Evolutionary conservation across 2,329 filamentous ascomycete genomes (phyloP).

Genomic region (Chaetomium strumarium): DNA sequence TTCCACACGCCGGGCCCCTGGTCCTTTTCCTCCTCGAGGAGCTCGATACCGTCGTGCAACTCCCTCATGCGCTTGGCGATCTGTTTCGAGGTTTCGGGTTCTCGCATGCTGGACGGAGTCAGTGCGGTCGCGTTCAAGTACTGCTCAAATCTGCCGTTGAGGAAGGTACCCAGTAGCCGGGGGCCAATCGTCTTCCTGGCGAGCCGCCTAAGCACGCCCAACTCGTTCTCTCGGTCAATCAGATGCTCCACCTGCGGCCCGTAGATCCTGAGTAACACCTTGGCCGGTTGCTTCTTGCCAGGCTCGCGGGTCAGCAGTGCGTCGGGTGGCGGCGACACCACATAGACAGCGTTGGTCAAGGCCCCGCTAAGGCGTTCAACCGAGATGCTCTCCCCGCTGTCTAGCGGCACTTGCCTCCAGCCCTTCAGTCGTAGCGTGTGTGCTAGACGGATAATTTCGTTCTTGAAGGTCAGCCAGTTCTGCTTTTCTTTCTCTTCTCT

Average conservation of each 20-base stretch:
- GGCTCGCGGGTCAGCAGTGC: slow-evolving; percentile 38
- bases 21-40: slow-evolving; percentile 70
- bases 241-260: slow-evolving; percentile 92
- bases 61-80: slow-evolving; percentile 98
- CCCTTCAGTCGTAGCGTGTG: slow-evolving; percentile 88
- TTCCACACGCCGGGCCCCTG: slow-evolving; percentile 78
- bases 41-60: slow-evolving; percentile 85
- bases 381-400: slow-evolving; percentile 59
- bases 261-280: slow-evolving; percentile 85
- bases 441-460: slow-evolving; percentile 79
- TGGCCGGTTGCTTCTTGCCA: slow-evolving; percentile 47
- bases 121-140: slow-evolving; percentile 82
- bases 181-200: slow-evolving; percentile 92
- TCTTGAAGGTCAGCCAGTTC: slow-evolving; percentile 83
- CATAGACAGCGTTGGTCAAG: slow-evolving; percentile 93
- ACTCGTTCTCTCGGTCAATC: slow-evolving; percentile 86
- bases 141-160: slow-evolving; percentile 92
- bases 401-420: slow-evolving; percentile 77
- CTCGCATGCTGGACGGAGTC: slow-evolving; percentile 67
- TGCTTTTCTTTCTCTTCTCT: slow-evolving; percentile 62
- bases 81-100: slow-evolving; percentile 77
- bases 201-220: slow-evolving; percentile 78
- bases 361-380: slow-evolving; percentile 82
- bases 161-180: slow-evolving; percentile 82
- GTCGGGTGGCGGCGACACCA: slow-evolving; percentile 73